These are phyloP conservation scores for Amaranthus hypochondriacus DNA, from an alignment of 148 eudicot species.

Conservation along the genomic window DNA sequence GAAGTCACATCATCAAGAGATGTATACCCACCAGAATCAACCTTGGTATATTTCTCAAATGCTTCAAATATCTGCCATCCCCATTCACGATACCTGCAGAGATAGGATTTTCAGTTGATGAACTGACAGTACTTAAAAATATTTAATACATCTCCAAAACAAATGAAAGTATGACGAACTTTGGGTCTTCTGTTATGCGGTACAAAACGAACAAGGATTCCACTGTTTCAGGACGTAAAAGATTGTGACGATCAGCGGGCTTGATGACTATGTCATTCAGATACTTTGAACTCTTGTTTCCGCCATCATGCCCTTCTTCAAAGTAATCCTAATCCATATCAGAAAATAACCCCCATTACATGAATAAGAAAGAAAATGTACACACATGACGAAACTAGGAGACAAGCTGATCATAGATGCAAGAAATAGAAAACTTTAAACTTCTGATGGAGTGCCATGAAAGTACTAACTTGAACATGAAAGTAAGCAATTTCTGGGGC, in stretches of 20 bases:
- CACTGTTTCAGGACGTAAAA: constrained; percentile 96
- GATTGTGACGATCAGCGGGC: constrained; percentile 88
- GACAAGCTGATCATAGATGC: neutral
- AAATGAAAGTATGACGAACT: constrained; percentile 40
- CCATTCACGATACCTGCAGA: constrained; percentile 87
- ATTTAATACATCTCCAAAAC: neutral
- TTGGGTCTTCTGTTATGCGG: constrained; percentile 91
- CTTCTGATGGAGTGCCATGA: neutral
- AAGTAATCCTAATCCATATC: constrained; percentile 38
- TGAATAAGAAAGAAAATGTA: neutral
- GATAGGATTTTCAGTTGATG: constrained; percentile 13
- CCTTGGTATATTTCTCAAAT: constrained; percentile 86
- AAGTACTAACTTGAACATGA: constrained; percentile 59
- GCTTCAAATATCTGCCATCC: constrained; percentile 98
- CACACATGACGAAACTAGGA: neutral
- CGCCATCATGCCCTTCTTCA: constrained; percentile 77
- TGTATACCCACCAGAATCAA: constrained; percentile 87
- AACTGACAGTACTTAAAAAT: neutral
- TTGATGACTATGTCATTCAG: constrained; percentile 70
- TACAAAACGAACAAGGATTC: constrained; percentile 84
- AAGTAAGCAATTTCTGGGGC: constrained; percentile 87
- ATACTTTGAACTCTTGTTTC: constrained; percentile 80
- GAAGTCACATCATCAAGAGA: constrained; percentile 90
- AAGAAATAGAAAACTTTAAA: neutral
- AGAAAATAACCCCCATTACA: neutral